Evolutionary conservation across 139 green algal genomes (phyloP).

Genomic region (Nannochloris sp.): DNA sequence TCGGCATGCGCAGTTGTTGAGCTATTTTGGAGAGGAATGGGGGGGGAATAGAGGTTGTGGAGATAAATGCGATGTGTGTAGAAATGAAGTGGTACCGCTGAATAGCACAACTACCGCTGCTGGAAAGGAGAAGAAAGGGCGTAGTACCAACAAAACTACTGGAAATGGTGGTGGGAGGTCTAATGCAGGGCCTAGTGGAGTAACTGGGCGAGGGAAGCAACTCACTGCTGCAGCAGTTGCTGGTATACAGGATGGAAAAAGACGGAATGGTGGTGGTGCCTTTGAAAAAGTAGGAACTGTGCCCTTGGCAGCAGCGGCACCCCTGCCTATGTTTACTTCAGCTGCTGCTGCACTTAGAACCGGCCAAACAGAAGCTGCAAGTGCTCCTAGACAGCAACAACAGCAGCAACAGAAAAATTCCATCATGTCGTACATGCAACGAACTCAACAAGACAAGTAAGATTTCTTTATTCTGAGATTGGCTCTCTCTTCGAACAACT

Average conservation of each 20-base stretch:
- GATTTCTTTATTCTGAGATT: no score
- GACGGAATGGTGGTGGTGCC: not conserved
- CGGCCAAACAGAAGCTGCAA: not conserved
- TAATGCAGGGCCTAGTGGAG: not conserved
- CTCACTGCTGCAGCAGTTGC: no score
- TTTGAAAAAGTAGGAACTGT: not conserved
- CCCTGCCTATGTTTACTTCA: not conserved
- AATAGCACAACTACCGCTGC: no score
- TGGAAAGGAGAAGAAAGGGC: not conserved
- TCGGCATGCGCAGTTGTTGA: constrained; percentile 41
- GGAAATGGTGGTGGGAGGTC: not conserved
- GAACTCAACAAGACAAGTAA: no score
- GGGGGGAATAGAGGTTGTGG: constrained; percentile 7
- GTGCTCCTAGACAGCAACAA: no score
- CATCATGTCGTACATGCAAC: no score
- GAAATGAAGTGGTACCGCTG: constrained; percentile 1
- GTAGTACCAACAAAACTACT: not conserved
- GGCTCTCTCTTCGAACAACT: no score
- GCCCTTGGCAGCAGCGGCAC: not conserved
- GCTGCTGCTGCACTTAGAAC: not conserved
- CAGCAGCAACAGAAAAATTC: no score
- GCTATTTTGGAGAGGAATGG: constrained; percentile 44
- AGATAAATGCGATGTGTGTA: constrained; percentile 26
- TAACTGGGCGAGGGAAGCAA: no score
- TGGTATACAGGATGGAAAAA: not conserved